These are phyloP conservation scores for Pythium vanterpoolii DNA, from an alignment of 352 stramenopile genomes.

Conservation along the genomic window DNA sequence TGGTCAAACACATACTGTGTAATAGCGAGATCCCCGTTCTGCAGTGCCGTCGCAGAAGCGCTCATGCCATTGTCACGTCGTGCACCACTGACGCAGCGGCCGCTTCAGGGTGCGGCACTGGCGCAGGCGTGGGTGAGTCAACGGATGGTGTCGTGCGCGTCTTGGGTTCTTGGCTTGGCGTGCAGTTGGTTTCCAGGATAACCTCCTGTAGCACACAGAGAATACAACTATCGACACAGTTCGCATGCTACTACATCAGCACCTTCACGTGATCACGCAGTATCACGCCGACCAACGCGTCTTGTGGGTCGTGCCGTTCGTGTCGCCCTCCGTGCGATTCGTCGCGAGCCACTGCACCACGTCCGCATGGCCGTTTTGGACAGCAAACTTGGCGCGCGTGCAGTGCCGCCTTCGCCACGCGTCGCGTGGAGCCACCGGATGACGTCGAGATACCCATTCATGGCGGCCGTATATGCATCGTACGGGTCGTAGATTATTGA, in stretches of 20 bases:
- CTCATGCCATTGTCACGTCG: no score
- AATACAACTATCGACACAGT: not conserved
- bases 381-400: not conserved
- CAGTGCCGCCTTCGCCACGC: slow-evolving; percentile 39
- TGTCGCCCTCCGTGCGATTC: not conserved
- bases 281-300: not conserved
- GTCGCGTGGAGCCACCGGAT: slow-evolving; percentile 24
- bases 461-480: not conserved
- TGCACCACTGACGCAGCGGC: no score
- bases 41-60: no score
- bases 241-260: not conserved
- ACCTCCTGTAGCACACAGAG: not conserved
- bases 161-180: no score
- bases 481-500: not conserved
- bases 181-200: no score
- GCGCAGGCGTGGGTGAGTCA: no score
- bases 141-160: not conserved
- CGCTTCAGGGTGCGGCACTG: no score
- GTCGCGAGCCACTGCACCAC: slow-evolving; percentile 12
- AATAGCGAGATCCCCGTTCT: no score
- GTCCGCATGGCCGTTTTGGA: not conserved
- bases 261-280: not conserved
- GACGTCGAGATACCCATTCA: not conserved
- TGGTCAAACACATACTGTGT: no score
- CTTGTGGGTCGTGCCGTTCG: no score